These are phyloP conservation scores for Colletotrichum sp. DNA, from an alignment of 2,329 filamentous ascomycete species.

Conservation along the genomic window DNA sequence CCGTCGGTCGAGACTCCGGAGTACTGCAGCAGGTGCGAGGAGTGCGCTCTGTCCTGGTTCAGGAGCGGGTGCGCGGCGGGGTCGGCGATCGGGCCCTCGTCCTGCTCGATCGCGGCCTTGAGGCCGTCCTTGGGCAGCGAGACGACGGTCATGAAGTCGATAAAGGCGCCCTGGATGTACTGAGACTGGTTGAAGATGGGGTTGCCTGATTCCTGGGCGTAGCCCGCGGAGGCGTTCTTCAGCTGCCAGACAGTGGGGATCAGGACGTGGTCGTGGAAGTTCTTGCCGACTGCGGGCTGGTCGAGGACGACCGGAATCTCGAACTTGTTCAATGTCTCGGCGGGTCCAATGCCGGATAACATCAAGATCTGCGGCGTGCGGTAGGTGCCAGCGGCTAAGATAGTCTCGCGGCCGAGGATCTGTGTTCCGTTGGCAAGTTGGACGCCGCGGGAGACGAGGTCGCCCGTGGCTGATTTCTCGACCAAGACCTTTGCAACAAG, in stretches of 20 bases:
- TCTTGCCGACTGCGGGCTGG: neutral
- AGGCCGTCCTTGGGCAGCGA: constrained; percentile 33
- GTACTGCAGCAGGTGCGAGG: neutral
- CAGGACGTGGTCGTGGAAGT: constrained; percentile 23
- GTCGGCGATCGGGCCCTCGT: constrained; percentile 35
- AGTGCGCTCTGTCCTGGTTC: constrained; percentile 1
- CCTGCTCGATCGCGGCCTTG: constrained; percentile 33
- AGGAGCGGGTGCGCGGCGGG: constrained; percentile 36
- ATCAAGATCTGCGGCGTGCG: constrained; percentile 1
- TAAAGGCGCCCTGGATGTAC: constrained; percentile 36
- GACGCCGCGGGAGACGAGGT: constrained; percentile 25
- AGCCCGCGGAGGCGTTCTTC: constrained; percentile 34
- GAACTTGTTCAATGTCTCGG: neutral
- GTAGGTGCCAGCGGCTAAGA: neutral
- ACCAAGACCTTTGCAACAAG: constrained; percentile 24
- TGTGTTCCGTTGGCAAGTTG: constrained; percentile 30
- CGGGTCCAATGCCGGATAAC: neutral
- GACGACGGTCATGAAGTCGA: constrained; percentile 40
- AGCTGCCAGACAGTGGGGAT: constrained; percentile 35
- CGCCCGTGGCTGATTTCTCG: neutral
- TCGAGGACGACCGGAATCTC: neutral
- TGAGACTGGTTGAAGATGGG: constrained; percentile 37
- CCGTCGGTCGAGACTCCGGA: neutral
- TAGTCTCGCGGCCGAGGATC: constrained; percentile 32
- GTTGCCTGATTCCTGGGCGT: constrained; percentile 35